Evolutionary conservation across 1,284 basidiomycete species (phyloP).

Genomic region (Phlebopus sp.): DNA sequence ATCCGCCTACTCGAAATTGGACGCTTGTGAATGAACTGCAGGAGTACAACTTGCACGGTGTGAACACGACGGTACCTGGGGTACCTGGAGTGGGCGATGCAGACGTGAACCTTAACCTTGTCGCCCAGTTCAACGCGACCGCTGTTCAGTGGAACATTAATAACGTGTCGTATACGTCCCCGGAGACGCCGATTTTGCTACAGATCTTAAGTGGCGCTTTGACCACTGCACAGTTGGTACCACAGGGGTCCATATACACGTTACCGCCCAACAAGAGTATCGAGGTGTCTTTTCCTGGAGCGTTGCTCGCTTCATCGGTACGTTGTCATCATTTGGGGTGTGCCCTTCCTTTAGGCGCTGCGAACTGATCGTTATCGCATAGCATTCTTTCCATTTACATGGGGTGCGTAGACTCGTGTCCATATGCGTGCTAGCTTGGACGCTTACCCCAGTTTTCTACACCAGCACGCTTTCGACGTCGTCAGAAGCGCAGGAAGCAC

Average conservation of each 20-base stretch:
- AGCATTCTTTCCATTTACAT: conserved; percentile 37
- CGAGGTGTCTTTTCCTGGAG: conserved; percentile 31
- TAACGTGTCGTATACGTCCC: conserved; percentile 29
- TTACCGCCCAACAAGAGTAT: conserved; percentile 39
- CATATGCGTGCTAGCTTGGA: no score
- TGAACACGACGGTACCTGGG: conserved; percentile 27
- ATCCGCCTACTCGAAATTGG: conserved; percentile 25
- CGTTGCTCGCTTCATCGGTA: neutral
- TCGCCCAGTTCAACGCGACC: conserved; percentile 10
- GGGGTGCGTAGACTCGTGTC: conserved; percentile 27
- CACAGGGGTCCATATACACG: conserved; percentile 36
- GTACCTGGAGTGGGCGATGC: conserved; percentile 26
- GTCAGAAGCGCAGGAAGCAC: conserved; percentile 35
- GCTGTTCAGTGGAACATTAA: conserved; percentile 29
- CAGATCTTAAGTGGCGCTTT: conserved; percentile 44
- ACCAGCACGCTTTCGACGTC: conserved; percentile 1
- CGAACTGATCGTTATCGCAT: neutral
- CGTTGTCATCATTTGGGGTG: neutral
- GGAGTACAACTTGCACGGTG: conserved; percentile 24
- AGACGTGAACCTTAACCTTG: conserved; percentile 26
- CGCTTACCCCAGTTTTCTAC: no score
- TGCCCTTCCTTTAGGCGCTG: neutral
- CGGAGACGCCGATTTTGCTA: conserved; percentile 40
- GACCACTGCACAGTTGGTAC: conserved; percentile 36
- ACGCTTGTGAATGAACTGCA: conserved; percentile 20